Evolutionary conservation across 305 asterid genomes (phyloP), one percentile per base, ranked within the genome.

Genomic region (Fraxinus ornus): DNA sequence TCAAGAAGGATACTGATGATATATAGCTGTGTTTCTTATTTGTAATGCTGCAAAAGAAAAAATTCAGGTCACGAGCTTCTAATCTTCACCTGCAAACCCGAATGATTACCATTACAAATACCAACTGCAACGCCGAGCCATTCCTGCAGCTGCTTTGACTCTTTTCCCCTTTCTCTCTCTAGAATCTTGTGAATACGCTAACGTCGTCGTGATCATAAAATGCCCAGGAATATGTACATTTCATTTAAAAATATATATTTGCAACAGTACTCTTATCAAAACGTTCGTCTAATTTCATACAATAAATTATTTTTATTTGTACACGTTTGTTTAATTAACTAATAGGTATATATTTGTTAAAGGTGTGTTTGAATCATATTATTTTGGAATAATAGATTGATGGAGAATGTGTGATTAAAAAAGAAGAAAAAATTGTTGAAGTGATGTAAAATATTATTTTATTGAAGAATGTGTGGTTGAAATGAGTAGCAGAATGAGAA

Each of bases 21-120:
- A 71, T n/a, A 26, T 32, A 44, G 83, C 68, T 47, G 60, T 49
- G 52, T 3, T 49, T 49, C 60, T 47, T 49, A 47, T 47, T 47
- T 41, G 57, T 47, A 47, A 47, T 5, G 24, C 24, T 52, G 9
- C 9, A 80, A 60, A 41, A 39, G 44, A 60, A 76, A 47, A 32
- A 71, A 85, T 75, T 75, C 55, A 77, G 37, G 79, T 77, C 79
- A 86, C 81, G 84, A 83, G 86, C 52, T 74, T 81, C 83, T 82
- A 83, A 79, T 81, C 60, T 78, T 83, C 83, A 71, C 78, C 87
- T 84, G 78, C 75, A 12, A 28, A 37, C 84, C 78, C 83, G 89
- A 90, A 90, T 90, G 75, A 90, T 90, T 90, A 87, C 90, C 78
- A 88, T 81, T 84, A 86, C 88, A 84, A 90, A 82, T 86, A 87